Base-by-base conservation (phyloP, 2,329 filamentous ascomycete species). In the Coniochaeta sp. region DNA sequence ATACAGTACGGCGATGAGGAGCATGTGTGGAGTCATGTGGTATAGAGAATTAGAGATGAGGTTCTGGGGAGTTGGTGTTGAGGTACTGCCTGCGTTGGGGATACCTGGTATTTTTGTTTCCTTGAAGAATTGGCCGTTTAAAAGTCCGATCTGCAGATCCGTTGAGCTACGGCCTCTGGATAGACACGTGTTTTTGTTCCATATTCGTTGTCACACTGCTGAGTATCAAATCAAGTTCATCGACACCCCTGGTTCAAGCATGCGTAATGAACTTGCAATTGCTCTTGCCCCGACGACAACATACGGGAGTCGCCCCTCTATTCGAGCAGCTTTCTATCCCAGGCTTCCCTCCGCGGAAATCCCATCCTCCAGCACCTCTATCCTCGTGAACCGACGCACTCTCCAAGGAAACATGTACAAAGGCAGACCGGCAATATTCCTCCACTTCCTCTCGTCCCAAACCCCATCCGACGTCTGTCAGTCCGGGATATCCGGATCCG, bases 1-100 rank as follows among this genome's bases (percentile, higher is more conserved):
- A 93, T 96, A 67, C 93, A 98, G 78, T 97, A 98, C 72, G 95
- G 95, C 64, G 93, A 97, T 65, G 89, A 93, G 75, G 85, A 91
- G 72, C 91, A 97, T 73, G 83, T 88, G 65, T 99, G 95, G 95
- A 97, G 93, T 81, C 88, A 87, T 68, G 66, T 78, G 60, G 76
- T 76, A 69, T 52, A 52, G 47, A 52, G 47, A 50, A n/a, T n/a
- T n/a, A n/a, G 19, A 22, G 30, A 36, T 40, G 38, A 40, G 9
- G 17, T 19, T n/a, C n/a, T n/a, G n/a, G n/a, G 16, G 38, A 40
- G 10, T n/a, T n/a, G 36, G 38, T 40, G 10, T 52, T 52, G 22
- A 4, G 47, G 6, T 52, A 14, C 9, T 12, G 47, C 2, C 26
- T 52, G 47, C 47, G 47, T 52, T 52, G 47, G 24, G 47, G 47